phyloP scores from a whole-genome alignment of 2,329 filamentous ascomycete genomes.

The Neurospora crassa region DNA sequence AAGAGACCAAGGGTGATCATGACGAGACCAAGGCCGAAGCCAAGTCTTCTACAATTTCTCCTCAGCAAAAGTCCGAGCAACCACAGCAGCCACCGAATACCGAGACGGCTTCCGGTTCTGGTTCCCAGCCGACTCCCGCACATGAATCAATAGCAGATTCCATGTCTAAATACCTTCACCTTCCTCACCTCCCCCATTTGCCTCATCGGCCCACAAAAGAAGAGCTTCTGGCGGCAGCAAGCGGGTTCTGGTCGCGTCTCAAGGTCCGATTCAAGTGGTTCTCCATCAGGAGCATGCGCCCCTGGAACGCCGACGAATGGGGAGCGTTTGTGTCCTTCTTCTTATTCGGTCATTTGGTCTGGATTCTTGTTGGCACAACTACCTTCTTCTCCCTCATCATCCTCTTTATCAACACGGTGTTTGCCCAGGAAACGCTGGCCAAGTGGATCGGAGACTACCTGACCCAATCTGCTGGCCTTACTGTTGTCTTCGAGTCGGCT shows the following conservation, averaged over 20 bases:
- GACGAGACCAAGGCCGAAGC: slow-evolving; percentile 10
- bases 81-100: slow-evolving; percentile 2
- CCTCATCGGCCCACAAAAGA: slow-evolving; percentile 89
- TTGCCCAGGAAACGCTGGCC: slow-evolving; percentile 93
- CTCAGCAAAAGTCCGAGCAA: neutral
- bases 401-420: slow-evolving; percentile 86
- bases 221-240: slow-evolving; percentile 83
- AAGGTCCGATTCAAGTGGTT: slow-evolving; percentile 96
- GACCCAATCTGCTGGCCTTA: slow-evolving; percentile 84
- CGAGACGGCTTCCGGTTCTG: slow-evolving; percentile 4
- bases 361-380: slow-evolving; percentile 93
- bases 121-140: slow-evolving; percentile 1
- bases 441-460: slow-evolving; percentile 92
- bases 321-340: slow-evolving; percentile 94
- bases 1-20: slow-evolving; percentile 21
- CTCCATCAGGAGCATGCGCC: slow-evolving; percentile 84
- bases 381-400: slow-evolving; percentile 93
- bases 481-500: slow-evolving; percentile 92
- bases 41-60: neutral
- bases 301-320: slow-evolving; percentile 95
- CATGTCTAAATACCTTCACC: slow-evolving; percentile 49
- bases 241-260: slow-evolving; percentile 82
- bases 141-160: slow-evolving; percentile 38
- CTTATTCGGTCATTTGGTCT: slow-evolving; percentile 82
- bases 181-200: slow-evolving; percentile 50